Conservation (phyloP, 2,329 filamentous ascomycete genomes). For the Clarireedia homoeocarpa region DNA sequence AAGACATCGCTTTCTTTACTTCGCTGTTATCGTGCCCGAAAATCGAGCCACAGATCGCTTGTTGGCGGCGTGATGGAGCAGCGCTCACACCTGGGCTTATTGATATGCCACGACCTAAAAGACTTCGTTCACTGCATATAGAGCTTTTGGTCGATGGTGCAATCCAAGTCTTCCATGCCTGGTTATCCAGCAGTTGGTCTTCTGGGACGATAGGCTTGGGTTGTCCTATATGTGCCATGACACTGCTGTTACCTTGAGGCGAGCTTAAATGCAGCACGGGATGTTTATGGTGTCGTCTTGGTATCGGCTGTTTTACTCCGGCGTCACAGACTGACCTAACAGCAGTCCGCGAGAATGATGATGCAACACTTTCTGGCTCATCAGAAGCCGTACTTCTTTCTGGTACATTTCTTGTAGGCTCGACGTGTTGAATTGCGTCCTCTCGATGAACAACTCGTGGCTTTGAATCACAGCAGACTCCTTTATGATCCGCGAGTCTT, state of each 20-base stretch:
- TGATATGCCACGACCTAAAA: background rate
- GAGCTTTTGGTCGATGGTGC: background rate
- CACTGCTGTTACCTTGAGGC: conserved; percentile 18
- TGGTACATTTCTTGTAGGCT: background rate
- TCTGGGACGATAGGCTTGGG: conserved; percentile 12
- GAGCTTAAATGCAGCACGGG: conserved; percentile 17
- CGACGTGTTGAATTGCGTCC: background rate
- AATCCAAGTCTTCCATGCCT: conserved; percentile 27
- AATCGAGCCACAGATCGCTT: too few relatives aligned
- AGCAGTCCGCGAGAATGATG: background rate
- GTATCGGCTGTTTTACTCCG: conserved; percentile 1
- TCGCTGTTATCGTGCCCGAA: background rate
- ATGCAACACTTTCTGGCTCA: background rate
- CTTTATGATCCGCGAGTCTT: too few relatives aligned
- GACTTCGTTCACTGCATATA: background rate
- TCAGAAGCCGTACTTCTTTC: background rate
- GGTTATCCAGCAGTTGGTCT: conserved; percentile 22
- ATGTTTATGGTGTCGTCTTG: conserved; percentile 2
- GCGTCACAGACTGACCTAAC: background rate
- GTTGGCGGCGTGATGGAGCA: background rate
- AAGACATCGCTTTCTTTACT: background rate
- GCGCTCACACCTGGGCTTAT: conserved; percentile 24
- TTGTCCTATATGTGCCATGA: conserved; percentile 21
- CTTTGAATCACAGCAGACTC: background rate
- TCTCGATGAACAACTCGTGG: background rate